A percentile compares a stretch with the other conserved stretches of the same genome.
phyloP scores from a whole-genome alignment of 495 filamentous ascomycete species.

The Neurospora intermedia region DNA sequence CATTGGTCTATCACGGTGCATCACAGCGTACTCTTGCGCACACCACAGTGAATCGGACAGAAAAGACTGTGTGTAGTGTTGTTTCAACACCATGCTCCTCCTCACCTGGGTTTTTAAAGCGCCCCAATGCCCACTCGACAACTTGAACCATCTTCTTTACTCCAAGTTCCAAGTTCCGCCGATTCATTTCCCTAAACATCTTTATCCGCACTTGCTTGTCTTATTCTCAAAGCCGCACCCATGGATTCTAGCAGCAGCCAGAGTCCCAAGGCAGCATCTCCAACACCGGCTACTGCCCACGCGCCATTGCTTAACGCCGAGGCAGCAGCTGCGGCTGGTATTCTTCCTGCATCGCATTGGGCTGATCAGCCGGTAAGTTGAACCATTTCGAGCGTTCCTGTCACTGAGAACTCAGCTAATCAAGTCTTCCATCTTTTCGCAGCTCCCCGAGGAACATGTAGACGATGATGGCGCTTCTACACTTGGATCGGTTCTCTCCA shows the following conservation, averaged over 20 bases:
- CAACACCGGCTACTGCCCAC: neutral
- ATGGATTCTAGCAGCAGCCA: neutral
- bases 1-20: neutral
- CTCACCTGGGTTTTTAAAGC: neutral
- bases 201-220: neutral
- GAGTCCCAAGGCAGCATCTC: neutral
- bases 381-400: neutral
- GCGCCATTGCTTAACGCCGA: neutral
- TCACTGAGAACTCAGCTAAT: neutral
- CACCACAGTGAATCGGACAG: neutral
- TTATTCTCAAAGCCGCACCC: neutral
- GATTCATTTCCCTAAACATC: neutral
- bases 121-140: neutral
- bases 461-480: neutral
- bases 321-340: neutral
- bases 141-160: neutral
- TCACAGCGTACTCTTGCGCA: too few species aligned
- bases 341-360: conserved; percentile 2
- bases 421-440: too few species aligned
- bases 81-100: neutral
- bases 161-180: too few species aligned
- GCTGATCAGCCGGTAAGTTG: neutral
- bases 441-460: neutral
- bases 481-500: neutral
- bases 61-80: neutral